Evolutionary conservation across 345 rosid species (phyloP).

Genomic region (Acer negundo): DNA sequence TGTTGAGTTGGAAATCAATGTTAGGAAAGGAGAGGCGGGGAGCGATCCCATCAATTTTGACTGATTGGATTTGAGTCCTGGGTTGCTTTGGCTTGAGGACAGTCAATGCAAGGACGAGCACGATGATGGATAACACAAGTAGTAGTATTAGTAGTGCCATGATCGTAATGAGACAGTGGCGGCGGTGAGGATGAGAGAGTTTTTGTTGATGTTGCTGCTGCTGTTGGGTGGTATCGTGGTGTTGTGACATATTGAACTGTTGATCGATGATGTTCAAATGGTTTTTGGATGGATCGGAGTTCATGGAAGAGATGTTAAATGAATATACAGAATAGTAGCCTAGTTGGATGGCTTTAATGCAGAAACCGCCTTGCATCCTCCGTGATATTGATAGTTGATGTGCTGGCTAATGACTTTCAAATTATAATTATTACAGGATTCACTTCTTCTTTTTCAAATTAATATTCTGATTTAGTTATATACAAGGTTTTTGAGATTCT

Average conservation of each 20-base stretch:
- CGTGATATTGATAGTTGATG: neutral
- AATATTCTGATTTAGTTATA: too few relatives aligned
- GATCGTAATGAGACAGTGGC: constrained; percentile 23
- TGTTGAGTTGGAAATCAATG: constrained; percentile 38
- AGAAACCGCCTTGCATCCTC: neutral
- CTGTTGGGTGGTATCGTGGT: neutral
- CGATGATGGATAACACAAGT: constrained; percentile 29
- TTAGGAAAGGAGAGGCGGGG: constrained; percentile 38
- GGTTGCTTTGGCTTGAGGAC: constrained; percentile 47
- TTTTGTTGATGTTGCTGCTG: neutral
- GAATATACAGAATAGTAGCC: constrained; percentile 6
- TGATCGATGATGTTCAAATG: neutral
- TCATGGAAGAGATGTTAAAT: constrained; percentile 6
- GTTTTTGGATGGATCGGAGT: neutral
- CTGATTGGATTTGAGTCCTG: constrained; percentile 32
- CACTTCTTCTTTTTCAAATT: too few relatives aligned
- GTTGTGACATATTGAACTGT: neutral
- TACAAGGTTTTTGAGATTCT: neutral
- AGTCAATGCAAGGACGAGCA: constrained; percentile 43
- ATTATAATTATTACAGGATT: too few relatives aligned
- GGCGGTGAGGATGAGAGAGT: neutral
- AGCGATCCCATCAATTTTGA: constrained; percentile 45
- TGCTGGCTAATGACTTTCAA: too few relatives aligned
- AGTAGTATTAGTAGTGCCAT: constrained; percentile 25
- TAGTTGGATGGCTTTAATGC: constrained; percentile 19